These are phyloP conservation scores for Podila epigama DNA, from an alignment of 192 early-diverging fungal species.

Conservation along the genomic window DNA sequence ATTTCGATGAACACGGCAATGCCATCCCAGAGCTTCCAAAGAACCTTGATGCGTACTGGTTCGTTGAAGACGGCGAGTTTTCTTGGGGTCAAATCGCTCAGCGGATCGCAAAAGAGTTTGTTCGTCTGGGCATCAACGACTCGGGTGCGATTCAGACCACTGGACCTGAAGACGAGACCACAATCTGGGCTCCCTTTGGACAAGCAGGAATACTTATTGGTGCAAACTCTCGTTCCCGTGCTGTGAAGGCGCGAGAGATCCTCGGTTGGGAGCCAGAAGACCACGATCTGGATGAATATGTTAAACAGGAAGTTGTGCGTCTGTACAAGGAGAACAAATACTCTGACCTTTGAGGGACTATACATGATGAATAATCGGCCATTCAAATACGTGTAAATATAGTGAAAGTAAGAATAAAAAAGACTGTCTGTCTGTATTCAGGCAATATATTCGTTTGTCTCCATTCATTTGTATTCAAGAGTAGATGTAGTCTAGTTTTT, in stretches of 20 bases:
- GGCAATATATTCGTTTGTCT: too few relatives aligned
- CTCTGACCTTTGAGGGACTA: too few relatives aligned
- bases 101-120: background rate
- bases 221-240: background rate
- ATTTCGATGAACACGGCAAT: too few relatives aligned
- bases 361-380: too few relatives aligned
- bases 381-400: too few relatives aligned
- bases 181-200: background rate
- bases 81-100: background rate
- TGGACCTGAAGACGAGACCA: background rate
- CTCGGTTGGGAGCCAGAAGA: background rate
- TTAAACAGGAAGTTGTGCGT: background rate
- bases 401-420: too few relatives aligned
- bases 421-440: too few relatives aligned
- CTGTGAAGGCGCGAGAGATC: background rate
- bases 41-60: background rate
- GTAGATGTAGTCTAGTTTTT: too few relatives aligned
- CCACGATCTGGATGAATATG: background rate
- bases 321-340: background rate
- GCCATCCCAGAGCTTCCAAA: too few relatives aligned
- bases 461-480: too few relatives aligned
- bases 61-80: conserved; percentile 1
- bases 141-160: background rate
- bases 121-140: background rate
- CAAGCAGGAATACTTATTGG: background rate